Conservation (phyloP, 805 yeast genomes). For the Sungouiozyma intestinalis region DNA sequence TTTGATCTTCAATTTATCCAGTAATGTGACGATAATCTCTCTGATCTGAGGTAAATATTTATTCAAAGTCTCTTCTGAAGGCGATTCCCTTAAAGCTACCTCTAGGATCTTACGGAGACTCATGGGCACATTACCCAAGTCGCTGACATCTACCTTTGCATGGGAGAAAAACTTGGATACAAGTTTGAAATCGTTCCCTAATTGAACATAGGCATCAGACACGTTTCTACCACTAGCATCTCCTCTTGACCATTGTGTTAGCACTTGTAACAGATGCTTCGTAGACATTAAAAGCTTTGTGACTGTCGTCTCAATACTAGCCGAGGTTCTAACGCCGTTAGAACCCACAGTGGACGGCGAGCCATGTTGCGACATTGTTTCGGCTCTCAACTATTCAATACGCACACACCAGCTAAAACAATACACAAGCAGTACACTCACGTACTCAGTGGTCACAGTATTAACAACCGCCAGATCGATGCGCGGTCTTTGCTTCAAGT, state of each 20-base stretch:
- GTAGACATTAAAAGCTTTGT: conserved; percentile 77
- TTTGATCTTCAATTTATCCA: conserved; percentile 71
- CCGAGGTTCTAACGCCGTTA: not conserved
- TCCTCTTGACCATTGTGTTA: conserved; percentile 83
- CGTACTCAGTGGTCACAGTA: too few species aligned
- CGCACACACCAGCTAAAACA: too few species aligned
- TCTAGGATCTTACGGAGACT: conserved; percentile 71
- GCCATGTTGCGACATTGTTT: not conserved
- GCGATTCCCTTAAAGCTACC: conserved; percentile 73
- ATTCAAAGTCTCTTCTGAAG: conserved; percentile 75
- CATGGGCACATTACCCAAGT: conserved; percentile 85
- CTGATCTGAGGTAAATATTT: conserved; percentile 74
- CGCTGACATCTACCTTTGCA: conserved; percentile 72
- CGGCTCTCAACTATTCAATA: not conserved
- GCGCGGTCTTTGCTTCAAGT: too few species aligned
- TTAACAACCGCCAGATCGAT: too few species aligned
- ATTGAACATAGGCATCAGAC: conserved; percentile 79
- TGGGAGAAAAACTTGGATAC: conserved; percentile 70
- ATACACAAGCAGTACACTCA: too few species aligned
- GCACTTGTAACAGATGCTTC: conserved; percentile 72
- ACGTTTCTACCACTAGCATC: conserved; percentile 75
- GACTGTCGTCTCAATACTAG: conserved; percentile 65
- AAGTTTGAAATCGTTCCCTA: conserved; percentile 88
- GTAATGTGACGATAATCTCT: conserved; percentile 69
- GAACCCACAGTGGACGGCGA: conserved; percentile 8